Base-by-base conservation (phyloP, 805 yeast genomes). In the Yarrowia sp. region DNA sequence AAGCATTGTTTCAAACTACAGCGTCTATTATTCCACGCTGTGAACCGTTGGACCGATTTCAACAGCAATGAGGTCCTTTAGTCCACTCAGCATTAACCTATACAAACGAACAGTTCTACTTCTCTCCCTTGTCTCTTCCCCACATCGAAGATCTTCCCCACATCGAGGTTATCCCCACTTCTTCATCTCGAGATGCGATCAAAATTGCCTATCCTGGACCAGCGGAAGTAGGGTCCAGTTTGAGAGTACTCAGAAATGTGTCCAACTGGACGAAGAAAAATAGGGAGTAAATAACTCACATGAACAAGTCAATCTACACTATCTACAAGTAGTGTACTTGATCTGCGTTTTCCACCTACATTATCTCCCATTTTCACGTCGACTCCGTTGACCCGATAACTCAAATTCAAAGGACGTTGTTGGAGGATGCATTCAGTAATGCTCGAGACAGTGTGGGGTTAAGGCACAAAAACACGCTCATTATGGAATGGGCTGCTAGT, bases 141-240 rank as follows among this genome's bases (percentile, higher is more conserved):
- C 49, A 25, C 33, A 12, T 44, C 21, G 22, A 27, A 25, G 49
- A 27, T 24, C 33, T 44, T 27, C 49, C 33, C 49, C 49, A 44
- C 49, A 44, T 44, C 9, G 22, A 10, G 33, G 31, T 16, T 44
- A n/a, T 24, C 14, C 18, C 31, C 32, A 27, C 27, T 5, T 14
- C 44, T n/a, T 18, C 16, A 16, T 35, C 8, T 4, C 14, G 14
- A 6, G 33, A 27, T 27, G 49, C 49, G 49, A 44, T 44, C 22
- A 27, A 44, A 44, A 44, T 44, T 44, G 22, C 49, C 49, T 44
- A 44, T 44, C 33, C 49, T 44, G 49, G 49, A 44, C 33, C 32
- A 44, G 16, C 31, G 49, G 49, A 44, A 13, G 33, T n/a, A 6
- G 14, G 47, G 32, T 12, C 9, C 7, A 9, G 21, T 14, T n/a